A percentile compares a stretch with the other conserved stretches of the same genome.
Evolutionary conservation across 2,329 filamentous ascomycete genomes (phyloP).

Genomic region (Metarhizium sp.): DNA sequence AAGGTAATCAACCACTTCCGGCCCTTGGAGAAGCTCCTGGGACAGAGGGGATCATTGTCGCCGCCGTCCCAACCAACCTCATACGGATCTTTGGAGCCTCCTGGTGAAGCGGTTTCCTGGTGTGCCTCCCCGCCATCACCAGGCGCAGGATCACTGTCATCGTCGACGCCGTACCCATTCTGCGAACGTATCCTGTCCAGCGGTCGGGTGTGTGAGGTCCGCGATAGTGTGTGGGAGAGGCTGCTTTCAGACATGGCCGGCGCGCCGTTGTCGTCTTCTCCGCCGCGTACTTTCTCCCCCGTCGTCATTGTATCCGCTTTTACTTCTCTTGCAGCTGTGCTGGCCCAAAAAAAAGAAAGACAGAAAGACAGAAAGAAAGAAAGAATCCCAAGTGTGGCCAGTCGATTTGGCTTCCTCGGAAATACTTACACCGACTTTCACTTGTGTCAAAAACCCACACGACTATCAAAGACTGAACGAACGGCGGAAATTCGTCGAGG

Average conservation of each 20-base stretch:
- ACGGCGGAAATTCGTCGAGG: no score
- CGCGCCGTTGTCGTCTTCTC: background rate
- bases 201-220: background rate
- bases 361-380: no score
- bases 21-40: constrained; percentile 54
- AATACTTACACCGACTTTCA: no score
- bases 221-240: background rate
- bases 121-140: constrained; percentile 8
- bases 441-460: no score
- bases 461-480: no score
- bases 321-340: no score
- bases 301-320: background rate
- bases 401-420: no score
- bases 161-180: constrained; percentile 34
- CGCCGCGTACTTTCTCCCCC: background rate
- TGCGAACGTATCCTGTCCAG: constrained; percentile 23
- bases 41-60: constrained; percentile 64
- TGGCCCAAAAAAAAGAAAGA: no score
- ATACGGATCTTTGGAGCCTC: constrained; percentile 37
- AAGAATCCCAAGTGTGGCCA: no score
- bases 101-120: background rate
- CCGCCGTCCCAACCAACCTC: constrained; percentile 67
- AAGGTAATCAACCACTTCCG: constrained; percentile 73
- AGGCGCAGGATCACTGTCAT: constrained; percentile 3
- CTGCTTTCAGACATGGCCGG: background rate